Percentiles rank a stretch among this genome's conserved stretches.
Evolutionary conservation across 2,329 filamentous ascomycete genomes (phyloP).

Genomic region (Knufia fluminis): DNA sequence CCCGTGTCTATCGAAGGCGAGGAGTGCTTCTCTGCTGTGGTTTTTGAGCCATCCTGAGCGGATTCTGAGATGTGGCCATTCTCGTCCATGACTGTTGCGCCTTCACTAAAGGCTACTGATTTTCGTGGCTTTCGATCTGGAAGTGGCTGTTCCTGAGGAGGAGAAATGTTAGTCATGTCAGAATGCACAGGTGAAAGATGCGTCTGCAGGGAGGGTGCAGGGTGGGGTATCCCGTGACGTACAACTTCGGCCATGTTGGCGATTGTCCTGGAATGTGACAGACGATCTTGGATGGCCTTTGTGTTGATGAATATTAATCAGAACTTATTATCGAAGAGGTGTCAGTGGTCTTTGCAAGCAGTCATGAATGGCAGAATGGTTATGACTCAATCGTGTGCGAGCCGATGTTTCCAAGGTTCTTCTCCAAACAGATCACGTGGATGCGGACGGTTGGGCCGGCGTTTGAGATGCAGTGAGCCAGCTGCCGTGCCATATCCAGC

Average conservation of each 20-base stretch:
- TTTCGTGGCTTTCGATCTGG: conserved; percentile 68
- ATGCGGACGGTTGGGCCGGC: too few species aligned
- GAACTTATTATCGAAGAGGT: background rate
- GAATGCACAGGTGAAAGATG: background rate
- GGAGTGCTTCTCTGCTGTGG: conserved; percentile 71
- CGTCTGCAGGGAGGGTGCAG: background rate
- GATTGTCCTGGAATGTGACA: background rate
- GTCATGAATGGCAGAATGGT: background rate
- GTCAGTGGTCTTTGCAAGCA: background rate
- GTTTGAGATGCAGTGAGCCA: too few species aligned
- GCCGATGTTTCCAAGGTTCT: background rate
- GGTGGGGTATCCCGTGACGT: conserved; percentile 9
- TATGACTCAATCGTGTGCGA: conserved; percentile 2
- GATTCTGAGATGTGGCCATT: conserved; percentile 77
- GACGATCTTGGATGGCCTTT: background rate
- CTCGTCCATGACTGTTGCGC: conserved; percentile 75
- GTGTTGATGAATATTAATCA: conserved; percentile 9
- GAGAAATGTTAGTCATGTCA: conserved; percentile 23
- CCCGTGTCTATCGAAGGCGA: conserved; percentile 42
- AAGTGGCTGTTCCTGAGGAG: conserved; percentile 17
- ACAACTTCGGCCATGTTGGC: conserved; percentile 23
- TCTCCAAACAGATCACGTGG: too few species aligned
- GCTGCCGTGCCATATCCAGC: too few species aligned
- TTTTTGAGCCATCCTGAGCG: conserved; percentile 51
- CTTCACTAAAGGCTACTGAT: conserved; percentile 87